Conservation (phyloP, 225 moss, liverwort and hornwort genomes). For the Sphagnum contortum region DNA sequence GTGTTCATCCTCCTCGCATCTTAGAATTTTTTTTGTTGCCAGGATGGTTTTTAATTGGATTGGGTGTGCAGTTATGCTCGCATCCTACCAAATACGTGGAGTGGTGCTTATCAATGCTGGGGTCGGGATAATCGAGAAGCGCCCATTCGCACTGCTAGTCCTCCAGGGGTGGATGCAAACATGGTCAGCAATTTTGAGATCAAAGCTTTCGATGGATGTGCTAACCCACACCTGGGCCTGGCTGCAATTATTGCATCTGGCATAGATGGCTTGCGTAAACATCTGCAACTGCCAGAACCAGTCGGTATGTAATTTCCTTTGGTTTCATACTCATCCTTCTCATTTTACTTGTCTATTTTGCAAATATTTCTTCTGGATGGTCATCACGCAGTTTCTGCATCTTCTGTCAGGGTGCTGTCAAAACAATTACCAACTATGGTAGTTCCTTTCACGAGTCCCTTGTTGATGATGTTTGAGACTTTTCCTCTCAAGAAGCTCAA, state of each 20-base stretch:
- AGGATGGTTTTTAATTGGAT: too few relatives aligned
- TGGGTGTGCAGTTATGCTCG: slow-evolving; percentile 40
- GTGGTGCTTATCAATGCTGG: slow-evolving; percentile 61
- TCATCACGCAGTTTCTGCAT: too few relatives aligned
- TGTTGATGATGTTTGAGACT: too few relatives aligned
- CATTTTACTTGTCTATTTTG: too few relatives aligned
- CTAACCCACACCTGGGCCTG: slow-evolving; percentile 72
- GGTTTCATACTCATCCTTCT: too few relatives aligned
- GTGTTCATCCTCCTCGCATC: too few relatives aligned
- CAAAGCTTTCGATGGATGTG: slow-evolving; percentile 74
- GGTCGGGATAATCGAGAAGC: slow-evolving; percentile 69
- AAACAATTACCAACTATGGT: too few relatives aligned
- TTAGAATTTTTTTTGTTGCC: too few relatives aligned
- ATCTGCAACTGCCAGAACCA: slow-evolving; percentile 43
- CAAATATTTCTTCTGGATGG: too few relatives aligned
- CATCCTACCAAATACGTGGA: slow-evolving; percentile 28
- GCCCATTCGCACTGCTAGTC: slow-evolving; percentile 30
- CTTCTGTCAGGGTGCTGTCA: too few relatives aligned
- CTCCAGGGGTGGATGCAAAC: slow-evolving; percentile 8
- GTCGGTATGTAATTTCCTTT: slow-evolving; percentile 25
- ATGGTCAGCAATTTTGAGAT: slow-evolving; percentile 68
- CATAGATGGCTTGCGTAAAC: slow-evolving; percentile 74
- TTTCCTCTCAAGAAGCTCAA: too few relatives aligned
- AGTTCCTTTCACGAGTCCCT: too few relatives aligned
- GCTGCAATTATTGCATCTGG: slow-evolving; percentile 70